Evolutionary conservation across 257 asterid genomes (phyloP).

Genomic region (Solanum boliviense): DNA sequence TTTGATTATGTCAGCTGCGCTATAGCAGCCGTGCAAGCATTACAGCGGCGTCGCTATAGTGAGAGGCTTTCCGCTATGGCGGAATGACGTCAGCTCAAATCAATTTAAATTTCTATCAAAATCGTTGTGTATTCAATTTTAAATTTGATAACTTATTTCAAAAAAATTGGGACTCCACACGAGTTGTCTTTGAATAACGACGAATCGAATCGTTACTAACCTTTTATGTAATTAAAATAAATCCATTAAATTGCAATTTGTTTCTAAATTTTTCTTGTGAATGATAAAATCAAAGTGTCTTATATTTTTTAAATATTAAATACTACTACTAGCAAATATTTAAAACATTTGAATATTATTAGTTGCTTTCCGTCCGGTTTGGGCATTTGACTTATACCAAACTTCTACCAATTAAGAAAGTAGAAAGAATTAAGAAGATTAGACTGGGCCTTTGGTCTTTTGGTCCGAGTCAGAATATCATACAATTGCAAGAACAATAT

Average conservation of each 20-base stretch:
- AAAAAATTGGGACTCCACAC: neutral
- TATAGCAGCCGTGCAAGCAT: neutral
- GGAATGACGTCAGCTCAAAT: neutral
- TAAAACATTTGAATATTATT: neutral
- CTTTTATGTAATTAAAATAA: neutral
- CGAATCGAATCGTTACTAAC: neutral
- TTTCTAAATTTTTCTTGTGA: neutral
- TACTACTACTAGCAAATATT: neutral
- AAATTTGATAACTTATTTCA: neutral
- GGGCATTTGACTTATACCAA: neutral
- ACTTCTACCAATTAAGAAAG: neutral
- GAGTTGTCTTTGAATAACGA: neutral
- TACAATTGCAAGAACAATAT: neutral
- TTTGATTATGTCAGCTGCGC: neutral
- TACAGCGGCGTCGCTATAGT: neutral
- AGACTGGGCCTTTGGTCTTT: neutral
- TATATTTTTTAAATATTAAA: neutral
- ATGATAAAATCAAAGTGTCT: neutral
- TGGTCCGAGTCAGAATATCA: neutral
- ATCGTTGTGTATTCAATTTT: neutral
- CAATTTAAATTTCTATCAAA: no score
- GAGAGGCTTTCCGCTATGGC: neutral
- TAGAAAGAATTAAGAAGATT: neutral
- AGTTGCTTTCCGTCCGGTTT: neutral
- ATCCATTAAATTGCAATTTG: neutral